A percentile compares a stretch with the other conserved stretches of the same genome.
phyloP scores from a whole-genome alignment of 345 rosid genomes.

The Linum tenue region DNA sequence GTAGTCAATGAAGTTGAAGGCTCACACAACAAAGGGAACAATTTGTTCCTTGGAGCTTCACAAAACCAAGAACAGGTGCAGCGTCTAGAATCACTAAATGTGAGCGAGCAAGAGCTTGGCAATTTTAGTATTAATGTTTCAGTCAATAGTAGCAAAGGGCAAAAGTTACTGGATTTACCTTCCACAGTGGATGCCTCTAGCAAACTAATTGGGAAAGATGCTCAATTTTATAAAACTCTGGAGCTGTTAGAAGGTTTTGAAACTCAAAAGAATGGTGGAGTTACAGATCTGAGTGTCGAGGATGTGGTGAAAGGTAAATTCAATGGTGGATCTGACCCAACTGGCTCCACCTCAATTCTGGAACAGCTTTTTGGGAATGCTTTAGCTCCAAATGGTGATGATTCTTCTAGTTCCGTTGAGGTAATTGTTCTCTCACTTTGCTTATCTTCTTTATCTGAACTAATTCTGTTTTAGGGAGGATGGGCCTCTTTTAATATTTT shows the following conservation, averaged over 20 bases:
- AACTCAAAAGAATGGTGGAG: conserved; percentile 25
- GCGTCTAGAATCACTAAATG: conserved; percentile 22
- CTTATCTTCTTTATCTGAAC: neutral
- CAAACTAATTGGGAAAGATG: conserved; percentile 21
- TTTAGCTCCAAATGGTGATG: conserved; percentile 36
- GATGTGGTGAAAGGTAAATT: conserved; percentile 26
- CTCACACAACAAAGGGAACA: conserved; percentile 32
- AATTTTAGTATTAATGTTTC: conserved; percentile 24
- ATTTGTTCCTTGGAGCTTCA: conserved; percentile 25
- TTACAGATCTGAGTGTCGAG: conserved; percentile 34
- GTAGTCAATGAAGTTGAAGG: conserved; percentile 44
- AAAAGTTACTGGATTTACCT: conserved; percentile 25
- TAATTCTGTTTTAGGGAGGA: neutral
- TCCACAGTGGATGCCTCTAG: conserved; percentile 33
- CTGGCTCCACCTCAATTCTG: conserved; percentile 52
- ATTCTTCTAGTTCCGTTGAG: conserved; percentile 34
- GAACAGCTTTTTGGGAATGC: conserved; percentile 66
- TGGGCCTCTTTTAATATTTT: conserved; percentile 9
- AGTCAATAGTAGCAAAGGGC: conserved; percentile 20
- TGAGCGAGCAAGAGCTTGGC: conserved; percentile 31
- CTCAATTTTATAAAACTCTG: conserved; percentile 26
- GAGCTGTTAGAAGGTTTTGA: conserved; percentile 31
- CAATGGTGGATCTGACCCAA: conserved; percentile 26
- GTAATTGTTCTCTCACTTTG: conserved; percentile 20
- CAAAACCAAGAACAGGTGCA: conserved; percentile 33